A percentile compares a stretch with the other conserved stretches of the same genome.
phyloP scores from a whole-genome alignment of 352 stramenopile genomes.

The Peronospora destructor region DNA sequence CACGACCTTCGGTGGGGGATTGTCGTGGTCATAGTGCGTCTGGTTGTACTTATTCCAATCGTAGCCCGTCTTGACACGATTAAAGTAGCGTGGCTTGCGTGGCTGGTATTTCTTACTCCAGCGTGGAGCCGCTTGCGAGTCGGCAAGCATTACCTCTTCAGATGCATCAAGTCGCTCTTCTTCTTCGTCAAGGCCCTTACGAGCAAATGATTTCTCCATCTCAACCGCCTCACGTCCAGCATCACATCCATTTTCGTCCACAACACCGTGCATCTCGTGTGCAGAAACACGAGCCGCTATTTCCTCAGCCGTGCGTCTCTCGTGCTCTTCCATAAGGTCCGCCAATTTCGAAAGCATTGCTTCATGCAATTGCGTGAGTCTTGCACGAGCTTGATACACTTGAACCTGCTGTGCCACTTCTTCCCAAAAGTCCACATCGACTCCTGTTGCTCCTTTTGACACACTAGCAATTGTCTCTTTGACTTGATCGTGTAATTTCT shows the following conservation, averaged over 20 bases:
- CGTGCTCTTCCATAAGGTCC: slow-evolving; percentile 86
- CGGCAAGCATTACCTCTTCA: slow-evolving; percentile 84
- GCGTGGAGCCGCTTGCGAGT: slow-evolving; percentile 48
- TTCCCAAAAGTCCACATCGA: slow-evolving; percentile 93
- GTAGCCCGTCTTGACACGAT: slow-evolving; percentile 98
- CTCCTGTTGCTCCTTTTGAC: slow-evolving; percentile 36
- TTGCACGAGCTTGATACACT: slow-evolving; percentile 86
- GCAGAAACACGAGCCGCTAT: slow-evolving; percentile 21
- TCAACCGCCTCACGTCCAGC: slow-evolving; percentile 58
- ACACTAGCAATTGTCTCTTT: slow-evolving; percentile 59
- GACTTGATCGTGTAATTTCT: slow-evolving; percentile 52
- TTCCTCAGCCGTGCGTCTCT: slow-evolving; percentile 30
- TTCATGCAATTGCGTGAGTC: slow-evolving; percentile 88
- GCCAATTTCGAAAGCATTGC: slow-evolving; percentile 91
- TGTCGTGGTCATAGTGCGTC: slow-evolving; percentile 99
- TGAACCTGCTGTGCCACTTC: slow-evolving; percentile 88
- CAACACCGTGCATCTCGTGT: slow-evolving; percentile 14
- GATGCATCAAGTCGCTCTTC: slow-evolving; percentile 82
- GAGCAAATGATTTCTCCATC: slow-evolving; percentile 53
- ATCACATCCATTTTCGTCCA: slow-evolving; percentile 39
- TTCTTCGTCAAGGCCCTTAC: slow-evolving; percentile 57
- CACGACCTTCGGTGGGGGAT: slow-evolving; percentile 98
- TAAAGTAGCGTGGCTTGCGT: slow-evolving; percentile 98
- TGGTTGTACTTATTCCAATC: slow-evolving; percentile 99
- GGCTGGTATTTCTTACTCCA: slow-evolving; percentile 97